Evolutionary conservation across 805 yeast species (phyloP), one percentile per base, ranked within the genome.

Genomic region (Kazachstania africana): DNA sequence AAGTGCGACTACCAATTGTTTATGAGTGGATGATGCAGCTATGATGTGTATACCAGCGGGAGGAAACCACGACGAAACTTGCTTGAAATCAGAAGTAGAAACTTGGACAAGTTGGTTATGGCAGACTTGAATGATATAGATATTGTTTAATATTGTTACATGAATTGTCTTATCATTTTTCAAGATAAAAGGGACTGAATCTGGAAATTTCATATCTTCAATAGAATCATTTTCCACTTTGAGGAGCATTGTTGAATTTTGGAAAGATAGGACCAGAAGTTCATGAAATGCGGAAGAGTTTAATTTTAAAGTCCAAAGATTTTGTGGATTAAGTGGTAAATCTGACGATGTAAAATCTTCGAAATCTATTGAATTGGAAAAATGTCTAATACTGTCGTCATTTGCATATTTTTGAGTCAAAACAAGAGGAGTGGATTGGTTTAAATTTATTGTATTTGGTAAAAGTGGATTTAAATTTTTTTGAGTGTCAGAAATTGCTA

Each of bases 31-130:
- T 1, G 81, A 49, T 1, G 83, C 77, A n/a, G 62, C 57, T 0
- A 68, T 45, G 24, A 91, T 65, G 16, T 67, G 61, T 14, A 75
- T 70, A 3, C 91, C 94, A 0, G 77, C 74, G 0, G 95, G 94
- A 1, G 94, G 83, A 18, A 55, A 60, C 97, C 97, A 91, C 38
- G 78, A 78, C 10, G 65, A 55, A n/a, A 57, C 49, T 26, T 56
- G 50, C 13, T 55, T 41, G 16, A 42, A 42, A 42, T n/a, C 60
- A 52, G n/a, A 47, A 40, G 35, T 50, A 40, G 24, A 51, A 3
- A 78, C 59, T 42, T 79, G 83, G 12, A 78, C 63, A 15, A 88
- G 59, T 4, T 91, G 94, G 37, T 70, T 65, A 0, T 72, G 41
- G 48, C 81, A 80, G 2, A 88, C 65, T 50, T 88, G 98, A 5